phyloP scores from a whole-genome alignment of 1,139 yeast species.

The Chernovozyma aurita region DNA sequence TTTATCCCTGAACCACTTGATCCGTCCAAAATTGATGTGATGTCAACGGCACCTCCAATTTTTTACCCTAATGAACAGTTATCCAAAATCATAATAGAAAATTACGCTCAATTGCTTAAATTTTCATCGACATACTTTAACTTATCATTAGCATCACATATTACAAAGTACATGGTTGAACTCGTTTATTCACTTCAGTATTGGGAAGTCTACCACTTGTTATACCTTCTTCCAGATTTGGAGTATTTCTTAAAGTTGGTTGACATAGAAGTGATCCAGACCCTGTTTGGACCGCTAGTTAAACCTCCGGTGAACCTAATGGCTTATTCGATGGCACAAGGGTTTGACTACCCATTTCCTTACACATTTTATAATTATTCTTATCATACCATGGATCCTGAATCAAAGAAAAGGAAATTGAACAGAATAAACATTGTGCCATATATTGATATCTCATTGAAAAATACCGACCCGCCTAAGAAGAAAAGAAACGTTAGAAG shows the following conservation, averaged over 20 bases:
- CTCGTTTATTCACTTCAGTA: constrained; percentile 36
- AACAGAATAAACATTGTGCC: constrained; percentile 27
- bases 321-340: constrained; percentile 34
- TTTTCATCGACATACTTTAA: constrained; percentile 35
- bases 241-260: constrained; percentile 30
- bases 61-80: constrained; percentile 35
- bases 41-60: constrained; percentile 3
- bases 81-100: constrained; percentile 37
- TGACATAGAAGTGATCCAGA: constrained; percentile 33
- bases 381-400: constrained; percentile 35
- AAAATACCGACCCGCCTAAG: constrained; percentile 10
- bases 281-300: constrained; percentile 38
- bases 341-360: constrained; percentile 44
- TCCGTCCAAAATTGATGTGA: neutral
- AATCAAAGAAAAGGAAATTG: constrained; percentile 22
- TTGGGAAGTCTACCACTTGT: constrained; percentile 45
- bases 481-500: too few relatives aligned
- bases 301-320: constrained; percentile 39
- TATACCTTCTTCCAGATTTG: constrained; percentile 30
- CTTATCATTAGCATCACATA: constrained; percentile 32
- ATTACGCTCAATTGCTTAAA: constrained; percentile 26
- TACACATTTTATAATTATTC: constrained; percentile 46
- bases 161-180: constrained; percentile 37
- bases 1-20: constrained; percentile 19
- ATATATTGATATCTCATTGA: constrained; percentile 35